Percentiles rank a stretch among this genome's conserved stretches.
These are phyloP conservation scores for Choiromyces venosus DNA, from an alignment of 495 filamentous ascomycete genomes.

Conservation along the genomic window DNA sequence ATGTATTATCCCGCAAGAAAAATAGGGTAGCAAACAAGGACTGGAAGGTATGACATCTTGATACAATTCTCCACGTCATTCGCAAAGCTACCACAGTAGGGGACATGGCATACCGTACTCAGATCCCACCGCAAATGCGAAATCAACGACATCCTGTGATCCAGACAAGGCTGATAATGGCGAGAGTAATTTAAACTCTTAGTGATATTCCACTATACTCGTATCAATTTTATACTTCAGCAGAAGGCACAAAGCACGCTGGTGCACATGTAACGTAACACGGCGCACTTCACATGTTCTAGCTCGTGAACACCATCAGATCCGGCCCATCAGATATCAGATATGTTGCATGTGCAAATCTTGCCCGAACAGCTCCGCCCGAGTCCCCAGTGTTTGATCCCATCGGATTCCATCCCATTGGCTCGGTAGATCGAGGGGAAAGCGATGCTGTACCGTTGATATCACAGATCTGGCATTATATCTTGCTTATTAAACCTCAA, in stretches of 20 bases:
- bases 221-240: background rate
- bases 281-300: background rate
- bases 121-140: background rate
- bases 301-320: background rate
- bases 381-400: background rate
- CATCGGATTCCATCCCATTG: background rate
- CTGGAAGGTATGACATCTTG: background rate
- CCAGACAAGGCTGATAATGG: background rate
- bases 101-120: background rate
- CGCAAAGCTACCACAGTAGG: background rate
- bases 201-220: background rate
- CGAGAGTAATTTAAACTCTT: background rate
- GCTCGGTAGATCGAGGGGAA: background rate
- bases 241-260: background rate
- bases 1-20: background rate
- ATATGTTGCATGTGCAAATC: background rate
- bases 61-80: background rate
- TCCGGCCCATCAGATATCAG: background rate
- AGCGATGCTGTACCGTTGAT: background rate
- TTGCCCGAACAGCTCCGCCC: background rate
- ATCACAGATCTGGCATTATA: background rate
- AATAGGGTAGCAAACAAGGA: background rate
- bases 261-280: background rate
- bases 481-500: background rate
- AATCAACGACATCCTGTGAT: background rate